Evolutionary conservation across 768 basidiomycete genomes (phyloP), one percentile per base, ranked within the genome.

Genomic region (Trametes elegans): DNA sequence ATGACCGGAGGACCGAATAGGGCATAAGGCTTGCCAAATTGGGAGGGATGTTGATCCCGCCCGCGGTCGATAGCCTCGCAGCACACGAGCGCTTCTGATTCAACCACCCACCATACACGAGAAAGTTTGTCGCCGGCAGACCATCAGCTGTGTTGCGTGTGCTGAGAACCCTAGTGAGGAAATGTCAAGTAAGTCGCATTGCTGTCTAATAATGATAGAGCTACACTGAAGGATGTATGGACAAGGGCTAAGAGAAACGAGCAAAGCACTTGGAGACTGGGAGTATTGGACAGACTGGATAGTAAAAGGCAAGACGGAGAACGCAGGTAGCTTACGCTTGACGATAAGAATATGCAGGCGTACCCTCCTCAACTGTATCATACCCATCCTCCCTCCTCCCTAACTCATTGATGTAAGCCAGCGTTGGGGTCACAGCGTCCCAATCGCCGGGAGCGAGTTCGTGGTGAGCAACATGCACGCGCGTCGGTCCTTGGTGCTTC

Each of bases 341-440:
- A 13, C 42, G 48, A 39, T 50, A 56, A 18, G 34, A 8, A 31
- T 50, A 57, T 7, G 28, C 24, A 2, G 42, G 35, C 5, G 27
- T 38, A 11, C 40, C 26, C 35, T 53, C 50, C 26, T 42, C 57
- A 14, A 16, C 32, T 7, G 57, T 53, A 4, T 53, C 50, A 27
- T 58, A 58, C 34, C 46, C 57, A 19, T 53, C 57, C 26, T 53
- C 57, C 23, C 50, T 23, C 16, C 57, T 34, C 18, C 57, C 57
- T n/a, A 53, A 18, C 21, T 50, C 45, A n/a, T 53, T 53, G 44
- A 53, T 49, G 40, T 49, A 48, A 10, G 48, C 32, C 1, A 43
- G 26, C 13, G 26, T 38, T 5, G 36, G 38, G 13, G 28, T 52
- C 5, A 31, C 57, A 11, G 46, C 40, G 3, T 29, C 38, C 50